Percentiles rank a stretch among this genome's conserved stretches.
Conservation (phyloP, 2,329 filamentous ascomycete species). For the Diaporthe citrichinensis region DNA sequence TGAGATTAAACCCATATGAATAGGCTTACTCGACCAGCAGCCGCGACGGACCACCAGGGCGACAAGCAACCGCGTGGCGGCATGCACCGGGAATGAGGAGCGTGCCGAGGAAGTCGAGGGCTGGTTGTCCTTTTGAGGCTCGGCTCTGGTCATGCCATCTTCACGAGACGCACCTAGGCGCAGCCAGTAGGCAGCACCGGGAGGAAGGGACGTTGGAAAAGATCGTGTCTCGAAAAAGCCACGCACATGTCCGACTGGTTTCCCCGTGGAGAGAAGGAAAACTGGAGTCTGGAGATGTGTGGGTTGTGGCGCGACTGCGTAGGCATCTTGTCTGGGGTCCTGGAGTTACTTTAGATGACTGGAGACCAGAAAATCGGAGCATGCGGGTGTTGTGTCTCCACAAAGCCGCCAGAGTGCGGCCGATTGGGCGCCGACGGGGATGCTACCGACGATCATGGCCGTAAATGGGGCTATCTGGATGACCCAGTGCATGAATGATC, state of each 20-base stretch:
- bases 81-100: not conserved
- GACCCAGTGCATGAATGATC: slow-evolving; percentile 15
- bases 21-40: not conserved
- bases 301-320: slow-evolving; percentile 13
- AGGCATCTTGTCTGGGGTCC: not conserved
- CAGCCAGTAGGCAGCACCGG: not conserved
- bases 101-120: not conserved
- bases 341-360: slow-evolving; percentile 5
- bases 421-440: slow-evolving; percentile 17
- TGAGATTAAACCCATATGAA: too few relatives aligned
- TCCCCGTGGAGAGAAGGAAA: slow-evolving; percentile 35
- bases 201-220: not conserved
- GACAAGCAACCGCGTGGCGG: slow-evolving; percentile 23
- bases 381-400: slow-evolving; percentile 14
- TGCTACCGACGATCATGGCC: slow-evolving; percentile 35
- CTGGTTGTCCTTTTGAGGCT: not conserved
- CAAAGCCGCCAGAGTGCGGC: slow-evolving; percentile 29
- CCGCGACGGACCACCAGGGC: not conserved
- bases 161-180: slow-evolving; percentile 13
- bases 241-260: slow-evolving; percentile 2
- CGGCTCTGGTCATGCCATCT: slow-evolving; percentile 13
- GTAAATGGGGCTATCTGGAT: not conserved
- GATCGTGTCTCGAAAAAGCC: not conserved
- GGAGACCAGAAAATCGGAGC: slow-evolving; percentile 7
- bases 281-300: slow-evolving; percentile 39